Conservation (phyloP, 2,329 filamentous ascomycete species). For the Calonectria pauciramosa region DNA sequence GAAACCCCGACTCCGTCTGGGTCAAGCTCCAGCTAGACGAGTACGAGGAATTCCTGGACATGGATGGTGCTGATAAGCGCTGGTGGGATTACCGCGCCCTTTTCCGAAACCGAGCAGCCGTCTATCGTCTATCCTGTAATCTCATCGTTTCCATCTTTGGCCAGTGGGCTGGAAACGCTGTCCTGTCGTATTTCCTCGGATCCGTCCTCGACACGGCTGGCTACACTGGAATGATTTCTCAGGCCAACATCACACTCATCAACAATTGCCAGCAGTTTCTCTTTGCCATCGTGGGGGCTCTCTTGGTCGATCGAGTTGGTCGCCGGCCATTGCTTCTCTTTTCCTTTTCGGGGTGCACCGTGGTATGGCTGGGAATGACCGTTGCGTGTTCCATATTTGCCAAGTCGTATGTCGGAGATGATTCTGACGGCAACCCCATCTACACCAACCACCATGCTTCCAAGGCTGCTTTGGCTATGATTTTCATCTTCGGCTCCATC, state of each 20-base stretch:
- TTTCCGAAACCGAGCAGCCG: slow-evolving; percentile 55
- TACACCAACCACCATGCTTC: slow-evolving; percentile 55
- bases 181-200: slow-evolving; percentile 63
- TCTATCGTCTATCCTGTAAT: slow-evolving; percentile 58
- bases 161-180: slow-evolving; percentile 61
- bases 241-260: slow-evolving; percentile 66
- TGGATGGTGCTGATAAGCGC: slow-evolving; percentile 60
- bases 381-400: slow-evolving; percentile 57
- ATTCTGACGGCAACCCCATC: slow-evolving; percentile 44
- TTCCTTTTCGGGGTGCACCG: slow-evolving; percentile 61
- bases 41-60: slow-evolving; percentile 58
- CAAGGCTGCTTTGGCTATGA: slow-evolving; percentile 63
- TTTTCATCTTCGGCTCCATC: slow-evolving; percentile 67
- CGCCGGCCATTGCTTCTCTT: slow-evolving; percentile 67
- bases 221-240: slow-evolving; percentile 52
- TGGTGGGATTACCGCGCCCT: slow-evolving; percentile 64
- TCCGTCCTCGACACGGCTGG: slow-evolving; percentile 66
- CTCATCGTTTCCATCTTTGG: slow-evolving; percentile 57
- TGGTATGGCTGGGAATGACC: slow-evolving; percentile 66
- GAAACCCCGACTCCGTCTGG: slow-evolving; percentile 59
- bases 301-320: slow-evolving; percentile 63
- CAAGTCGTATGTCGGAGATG: slow-evolving; percentile 47
- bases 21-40: slow-evolving; percentile 61
- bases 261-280: slow-evolving; percentile 65
- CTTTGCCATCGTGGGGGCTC: slow-evolving; percentile 63